Conservation (phyloP, 805 yeast species). For the Starmerella potacharoeniae region DNA sequence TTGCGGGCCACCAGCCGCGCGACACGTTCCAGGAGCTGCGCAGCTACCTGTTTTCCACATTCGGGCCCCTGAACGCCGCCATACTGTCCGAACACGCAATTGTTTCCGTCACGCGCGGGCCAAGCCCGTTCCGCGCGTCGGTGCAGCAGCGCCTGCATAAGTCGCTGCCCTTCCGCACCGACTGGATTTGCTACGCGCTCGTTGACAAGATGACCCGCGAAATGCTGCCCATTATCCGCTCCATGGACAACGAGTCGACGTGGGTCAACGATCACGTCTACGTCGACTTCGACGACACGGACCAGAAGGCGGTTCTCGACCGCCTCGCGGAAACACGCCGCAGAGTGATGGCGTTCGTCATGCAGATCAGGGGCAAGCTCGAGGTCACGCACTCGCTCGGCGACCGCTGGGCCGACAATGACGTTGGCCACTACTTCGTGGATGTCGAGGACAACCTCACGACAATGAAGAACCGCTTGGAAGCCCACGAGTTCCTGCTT, state of each 20-base stretch:
- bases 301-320: not conserved
- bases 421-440: not conserved
- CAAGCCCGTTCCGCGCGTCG: not conserved
- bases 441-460: not conserved
- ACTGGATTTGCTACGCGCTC: conserved; percentile 5
- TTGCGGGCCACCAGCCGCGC: not conserved
- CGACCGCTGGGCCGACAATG: not conserved
- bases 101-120: not conserved
- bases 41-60: not conserved
- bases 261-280: conserved; percentile 8
- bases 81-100: not conserved
- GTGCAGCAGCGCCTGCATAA: not conserved
- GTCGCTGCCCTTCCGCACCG: not conserved
- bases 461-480: conserved; percentile 3
- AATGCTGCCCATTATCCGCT: not conserved
- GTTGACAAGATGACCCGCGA: not conserved
- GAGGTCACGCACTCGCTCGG: not conserved
- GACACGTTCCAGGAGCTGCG: conserved; percentile 1
- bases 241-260: not conserved
- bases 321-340: conserved; percentile 1
- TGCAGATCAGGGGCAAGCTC: not conserved
- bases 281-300: conserved; percentile 1
- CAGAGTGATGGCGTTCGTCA: not conserved
- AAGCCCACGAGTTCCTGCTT: conserved; percentile 4
- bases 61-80: not conserved